Base-by-base conservation (phyloP, 352 stramenopile genomes). In the Sclerospora graminicola region DNA sequence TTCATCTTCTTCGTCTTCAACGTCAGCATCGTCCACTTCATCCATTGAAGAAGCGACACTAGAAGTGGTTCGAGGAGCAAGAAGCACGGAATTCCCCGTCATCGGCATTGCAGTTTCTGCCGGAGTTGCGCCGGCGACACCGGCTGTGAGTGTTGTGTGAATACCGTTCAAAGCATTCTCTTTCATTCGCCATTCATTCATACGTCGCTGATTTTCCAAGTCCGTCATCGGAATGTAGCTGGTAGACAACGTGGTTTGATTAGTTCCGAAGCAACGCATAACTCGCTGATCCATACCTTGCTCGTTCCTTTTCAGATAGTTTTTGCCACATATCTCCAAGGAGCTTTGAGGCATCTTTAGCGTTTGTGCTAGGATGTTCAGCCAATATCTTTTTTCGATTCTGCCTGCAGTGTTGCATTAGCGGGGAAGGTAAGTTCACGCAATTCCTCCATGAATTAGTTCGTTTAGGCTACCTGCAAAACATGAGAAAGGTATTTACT, bases 291-390 rank as follows among this genome's bases (percentile, higher is more conserved):
- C 23, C 44, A 14, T 54, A 73, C 71, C 65, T 84, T 10, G 78
- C 78, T 14, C 74, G 74, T 45, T 89, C 58, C 34, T 87, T 65
- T 41, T 89, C 78, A 8, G 67, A 81, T 8, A 89, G 54, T 37
- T 89, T 89, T 41, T 89, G 71, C 78, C 78, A 89, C 72, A 87
- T 89, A 44, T 87, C 78, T 19, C 78, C 78, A 13, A 89, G 54
- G 41, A 89, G 79, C 47, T 84, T 87, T 9, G 78, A 89, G 29
- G 78, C 74, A 53, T 87, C 78, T 30, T 89, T 89, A 9, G 78
- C 78, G 18, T 63, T 89, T 8, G 69, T 81, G 46, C 68, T 80
- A 21, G 67, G 67, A 46, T 86, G 67, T 16, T 83, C 65, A 15
- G 55, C 63, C 77, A 89, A 86, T 46, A 89, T 83, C 52, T 81